A percentile compares a stretch with the other conserved stretches of the same genome.
These are phyloP conservation scores for Ogataea zsoltii DNA, from an alignment of 805 yeast species.

Conservation along the genomic window DNA sequence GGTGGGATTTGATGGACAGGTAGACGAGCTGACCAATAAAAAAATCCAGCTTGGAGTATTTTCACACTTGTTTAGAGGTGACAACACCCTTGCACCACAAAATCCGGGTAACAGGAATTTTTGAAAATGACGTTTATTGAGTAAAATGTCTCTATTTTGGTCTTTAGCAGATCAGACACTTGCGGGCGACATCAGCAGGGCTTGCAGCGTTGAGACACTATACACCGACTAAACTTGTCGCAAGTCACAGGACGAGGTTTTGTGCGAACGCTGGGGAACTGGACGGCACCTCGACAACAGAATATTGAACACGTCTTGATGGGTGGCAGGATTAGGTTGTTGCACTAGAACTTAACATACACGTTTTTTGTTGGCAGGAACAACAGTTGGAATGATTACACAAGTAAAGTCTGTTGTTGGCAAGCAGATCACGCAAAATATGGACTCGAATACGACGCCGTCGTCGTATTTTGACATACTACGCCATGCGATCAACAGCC, in stretches of 20 bases:
- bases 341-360: background rate
- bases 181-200: too few relatives aligned
- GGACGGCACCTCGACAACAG: too few relatives aligned
- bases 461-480: background rate
- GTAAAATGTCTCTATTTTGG: too few relatives aligned
- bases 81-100: background rate
- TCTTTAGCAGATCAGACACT: too few relatives aligned
- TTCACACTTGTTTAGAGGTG: background rate
- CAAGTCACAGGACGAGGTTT: too few relatives aligned
- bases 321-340: background rate
- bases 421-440: background rate
- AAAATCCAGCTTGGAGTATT: background rate
- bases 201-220: too few relatives aligned
- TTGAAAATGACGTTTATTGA: too few relatives aligned
- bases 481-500: background rate
- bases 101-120: too few relatives aligned
- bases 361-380: background rate
- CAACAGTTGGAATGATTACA: background rate
- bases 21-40: background rate
- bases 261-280: too few relatives aligned
- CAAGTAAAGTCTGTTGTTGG: slow-evolving; percentile 4
- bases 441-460: background rate
- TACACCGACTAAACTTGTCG: too few relatives aligned
- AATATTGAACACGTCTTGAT: background rate
- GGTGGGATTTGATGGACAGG: too few relatives aligned